Conservation (phyloP, 148 eudicot species). For the Pharnaceum exiguum region DNA sequence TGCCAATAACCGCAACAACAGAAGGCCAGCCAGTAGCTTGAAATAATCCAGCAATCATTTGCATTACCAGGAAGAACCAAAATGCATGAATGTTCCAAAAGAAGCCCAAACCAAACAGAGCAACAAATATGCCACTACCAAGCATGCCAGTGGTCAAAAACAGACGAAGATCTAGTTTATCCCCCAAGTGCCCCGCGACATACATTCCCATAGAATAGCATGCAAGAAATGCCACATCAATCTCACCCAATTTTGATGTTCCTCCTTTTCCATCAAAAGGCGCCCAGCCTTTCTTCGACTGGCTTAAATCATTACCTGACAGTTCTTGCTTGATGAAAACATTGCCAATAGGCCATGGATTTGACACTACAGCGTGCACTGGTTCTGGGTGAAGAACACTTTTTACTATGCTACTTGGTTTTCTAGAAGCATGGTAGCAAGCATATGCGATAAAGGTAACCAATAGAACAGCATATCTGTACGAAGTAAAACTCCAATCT, state of each 20-base stretch:
- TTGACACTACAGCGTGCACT: neutral
- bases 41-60: conserved; percentile 91
- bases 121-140: conserved; percentile 91
- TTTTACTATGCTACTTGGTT: conserved; percentile 93
- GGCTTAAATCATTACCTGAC: conserved; percentile 5
- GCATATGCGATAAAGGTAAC: conserved; percentile 87
- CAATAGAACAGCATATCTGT: conserved; percentile 61
- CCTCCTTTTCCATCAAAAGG: conserved; percentile 78
- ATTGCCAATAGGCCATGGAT: conserved; percentile 72
- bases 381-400: conserved; percentile 76
- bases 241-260: conserved; percentile 71
- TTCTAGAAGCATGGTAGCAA: conserved; percentile 90
- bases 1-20: conserved; percentile 91
- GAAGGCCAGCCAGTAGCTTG: conserved; percentile 99
- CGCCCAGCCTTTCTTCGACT: conserved; percentile 54
- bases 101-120: conserved; percentile 79
- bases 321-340: conserved; percentile 39
- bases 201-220: conserved; percentile 89
- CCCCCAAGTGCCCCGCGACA: conserved; percentile 90
- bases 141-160: conserved; percentile 87
- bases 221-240: conserved; percentile 85
- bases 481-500: conserved; percentile 70
- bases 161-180: conserved; percentile 65
- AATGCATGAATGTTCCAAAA: conserved; percentile 73
- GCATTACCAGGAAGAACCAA: conserved; percentile 72